phyloP scores from a whole-genome alignment of 139 green algal genomes.

The Micractinium conductrix region DNA sequence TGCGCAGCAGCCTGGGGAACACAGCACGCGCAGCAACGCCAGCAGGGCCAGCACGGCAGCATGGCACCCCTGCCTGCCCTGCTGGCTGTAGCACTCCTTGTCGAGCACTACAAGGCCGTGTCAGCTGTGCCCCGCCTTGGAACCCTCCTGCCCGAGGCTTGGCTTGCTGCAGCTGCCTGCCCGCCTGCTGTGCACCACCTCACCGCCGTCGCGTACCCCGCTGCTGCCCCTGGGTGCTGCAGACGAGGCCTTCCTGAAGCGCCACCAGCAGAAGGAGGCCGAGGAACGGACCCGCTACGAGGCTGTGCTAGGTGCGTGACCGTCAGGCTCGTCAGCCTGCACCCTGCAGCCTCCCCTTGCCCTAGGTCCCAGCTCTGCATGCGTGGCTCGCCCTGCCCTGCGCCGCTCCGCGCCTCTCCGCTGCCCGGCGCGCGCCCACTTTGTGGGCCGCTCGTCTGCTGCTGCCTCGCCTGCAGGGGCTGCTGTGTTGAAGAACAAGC shows the following conservation, averaged over 20 bases:
- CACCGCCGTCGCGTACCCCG: neutral
- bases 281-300: slow-evolving; percentile 41
- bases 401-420: neutral
- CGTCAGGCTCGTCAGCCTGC: no score
- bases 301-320: slow-evolving; percentile 3
- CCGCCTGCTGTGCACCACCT: neutral
- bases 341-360: neutral
- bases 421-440: neutral
- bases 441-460: neutral
- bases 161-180: neutral
- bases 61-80: no score
- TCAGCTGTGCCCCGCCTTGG: neutral
- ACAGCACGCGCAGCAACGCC: no score
- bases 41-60: no score
- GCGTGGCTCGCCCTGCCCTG: neutral
- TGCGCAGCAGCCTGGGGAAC: no score
- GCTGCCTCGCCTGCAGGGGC: slow-evolving; percentile 1
- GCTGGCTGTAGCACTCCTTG: no score
- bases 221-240: neutral
- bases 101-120: neutral
- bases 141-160: neutral
- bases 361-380: neutral
- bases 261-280: slow-evolving; percentile 31
- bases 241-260: slow-evolving; percentile 42
- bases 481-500: slow-evolving; percentile 19